Conservation (phyloP, 371 early-diverging fungal species). For the Mucor irregularis region DNA sequence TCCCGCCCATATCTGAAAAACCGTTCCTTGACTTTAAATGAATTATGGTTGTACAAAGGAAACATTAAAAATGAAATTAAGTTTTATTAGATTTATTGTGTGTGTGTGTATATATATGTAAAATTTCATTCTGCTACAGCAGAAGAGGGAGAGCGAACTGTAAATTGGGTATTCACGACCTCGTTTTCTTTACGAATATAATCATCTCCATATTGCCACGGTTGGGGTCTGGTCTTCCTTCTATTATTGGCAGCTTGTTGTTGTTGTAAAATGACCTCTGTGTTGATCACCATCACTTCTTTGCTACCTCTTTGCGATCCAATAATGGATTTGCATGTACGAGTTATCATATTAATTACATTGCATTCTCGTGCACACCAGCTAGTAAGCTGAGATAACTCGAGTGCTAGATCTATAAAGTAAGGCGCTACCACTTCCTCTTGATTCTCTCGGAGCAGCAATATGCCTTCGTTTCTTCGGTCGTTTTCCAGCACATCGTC, state of each 20-base stretch:
- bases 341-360: slow-evolving; percentile 13
- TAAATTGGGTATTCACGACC: neutral
- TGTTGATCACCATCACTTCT: neutral
- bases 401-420: slow-evolving; percentile 29
- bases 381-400: slow-evolving; percentile 25
- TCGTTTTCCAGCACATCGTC: neutral
- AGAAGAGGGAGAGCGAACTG: slow-evolving; percentile 5
- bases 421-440: slow-evolving; percentile 23
- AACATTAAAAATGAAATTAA: slow-evolving; percentile 2
- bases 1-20: too few species aligned
- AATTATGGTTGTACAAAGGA: neutral
- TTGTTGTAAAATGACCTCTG: slow-evolving; percentile 4
- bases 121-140: slow-evolving; percentile 1
- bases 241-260: neutral
- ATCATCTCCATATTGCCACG: slow-evolving; percentile 18
- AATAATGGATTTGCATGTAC: slow-evolving; percentile 13
- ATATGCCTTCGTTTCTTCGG: slow-evolving; percentile 2
- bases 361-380: slow-evolving; percentile 20
- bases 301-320: neutral
- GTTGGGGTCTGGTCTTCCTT: slow-evolving; percentile 12
- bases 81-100: neutral
- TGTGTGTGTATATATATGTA: too few species aligned
- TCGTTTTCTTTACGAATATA: slow-evolving; percentile 5
- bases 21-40: neutral
- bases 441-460: slow-evolving; percentile 13